Base-by-base conservation (phyloP, 305 asterid species). In the Andrographis paniculata region DNA sequence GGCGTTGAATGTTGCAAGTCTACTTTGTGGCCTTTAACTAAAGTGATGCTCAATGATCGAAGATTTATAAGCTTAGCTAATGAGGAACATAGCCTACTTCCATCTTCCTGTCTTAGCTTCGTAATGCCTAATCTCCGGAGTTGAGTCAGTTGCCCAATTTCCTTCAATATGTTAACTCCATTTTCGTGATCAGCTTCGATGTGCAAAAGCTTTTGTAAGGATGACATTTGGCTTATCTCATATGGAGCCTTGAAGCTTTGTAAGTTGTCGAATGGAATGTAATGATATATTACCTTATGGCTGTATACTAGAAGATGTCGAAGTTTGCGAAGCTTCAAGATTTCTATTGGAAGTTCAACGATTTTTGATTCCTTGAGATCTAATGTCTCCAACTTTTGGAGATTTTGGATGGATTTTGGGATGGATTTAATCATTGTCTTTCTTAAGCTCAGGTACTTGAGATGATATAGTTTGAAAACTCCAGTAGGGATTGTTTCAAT, bases 91-190 rank as follows among this genome's bases (percentile, higher is more conserved):
- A n/a, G n/a, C n/a, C n/a, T n/a, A n/a, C n/a, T n/a, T n/a, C n/a
- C n/a, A n/a, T n/a, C n/a, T n/a, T n/a, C n/a, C n/a, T n/a, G n/a
- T n/a, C 56, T 57, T 9, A 61, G 23, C 18, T 45, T 64, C 7
- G 20, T 9, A 33, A 73, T 56, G 18, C 65, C 50, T 3, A 68
- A 33, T 7, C 2, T 38, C 24, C 21, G 23, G 30, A 73, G 9
- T 12, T 56, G 41, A 0, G 56, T 52, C 14, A 73, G 54, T 45
- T 44, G 52, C 42, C 73, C 75, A 8, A 72, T 47, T 49, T 67
- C 64, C 7, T 8, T n/a, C 20, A 64, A 48, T 5, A 8, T 21
- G 2, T 27, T n/a, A n/a, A n/a, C 33, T 10, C 6, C 33, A 27
- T 40, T 17, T 35, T 42, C 21, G 1, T 17, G 22, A 12, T 51